A percentile compares a stretch with the other conserved stretches of the same genome.
Evolutionary conservation across 2,329 filamentous ascomycete species (phyloP).

Genomic region (Trichoderma aggressivum): DNA sequence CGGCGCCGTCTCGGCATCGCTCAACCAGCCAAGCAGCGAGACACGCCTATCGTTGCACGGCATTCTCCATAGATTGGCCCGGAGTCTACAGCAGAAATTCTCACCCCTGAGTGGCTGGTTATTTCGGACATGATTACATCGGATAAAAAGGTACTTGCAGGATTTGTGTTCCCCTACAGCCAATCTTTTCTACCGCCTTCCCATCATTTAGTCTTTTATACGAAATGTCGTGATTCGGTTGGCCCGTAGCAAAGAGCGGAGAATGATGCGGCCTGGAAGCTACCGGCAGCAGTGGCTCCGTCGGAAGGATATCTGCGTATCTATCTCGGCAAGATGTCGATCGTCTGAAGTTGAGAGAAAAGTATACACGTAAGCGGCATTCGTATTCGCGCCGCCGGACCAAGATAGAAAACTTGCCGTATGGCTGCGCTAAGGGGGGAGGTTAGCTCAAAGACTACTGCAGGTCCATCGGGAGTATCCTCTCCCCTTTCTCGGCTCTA

Average conservation of each 20-base stretch:
- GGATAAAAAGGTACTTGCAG: background rate
- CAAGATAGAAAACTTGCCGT: background rate
- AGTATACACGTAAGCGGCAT: background rate
- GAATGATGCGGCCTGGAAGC: background rate
- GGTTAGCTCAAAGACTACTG: constrained; percentile 12
- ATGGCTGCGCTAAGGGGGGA: background rate
- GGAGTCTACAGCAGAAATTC: background rate
- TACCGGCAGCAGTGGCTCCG: background rate
- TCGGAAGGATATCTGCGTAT: background rate
- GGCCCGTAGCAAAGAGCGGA: background rate
- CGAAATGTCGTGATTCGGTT: background rate
- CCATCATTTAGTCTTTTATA: background rate
- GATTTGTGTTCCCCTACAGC: background rate
- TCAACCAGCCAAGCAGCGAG: background rate
- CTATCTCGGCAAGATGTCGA: background rate
- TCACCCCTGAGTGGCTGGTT: background rate
- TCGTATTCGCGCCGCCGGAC: background rate
- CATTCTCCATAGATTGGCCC: background rate
- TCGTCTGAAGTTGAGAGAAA: background rate
- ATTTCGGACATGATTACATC: background rate
- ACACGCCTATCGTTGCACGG: background rate
- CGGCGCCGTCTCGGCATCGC: background rate
- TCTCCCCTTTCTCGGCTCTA: background rate
- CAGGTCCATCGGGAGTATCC: background rate
- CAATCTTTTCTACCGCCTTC: background rate